Evolutionary conservation across 495 filamentous ascomycete genomes (phyloP), one percentile per base, ranked within the genome.

Genomic region (Cercophora scortea): DNA sequence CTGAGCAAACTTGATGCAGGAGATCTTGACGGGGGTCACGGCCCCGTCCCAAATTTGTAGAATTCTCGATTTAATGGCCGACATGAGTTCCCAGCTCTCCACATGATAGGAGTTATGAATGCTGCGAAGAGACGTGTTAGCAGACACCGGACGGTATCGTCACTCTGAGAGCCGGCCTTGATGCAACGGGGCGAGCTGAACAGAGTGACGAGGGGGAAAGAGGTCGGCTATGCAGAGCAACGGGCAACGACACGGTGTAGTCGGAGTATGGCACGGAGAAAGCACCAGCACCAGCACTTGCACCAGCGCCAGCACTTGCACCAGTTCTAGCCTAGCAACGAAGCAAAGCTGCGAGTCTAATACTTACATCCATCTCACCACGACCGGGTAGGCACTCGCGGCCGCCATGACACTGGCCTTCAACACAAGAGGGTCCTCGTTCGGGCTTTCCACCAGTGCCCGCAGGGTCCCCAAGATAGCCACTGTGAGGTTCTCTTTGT

Each of bases 1-100:
- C 72, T 97, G 91, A 13, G 88, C 84, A 62, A 98, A 97, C 65
- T 98, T 98, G 77, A 96, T 87, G 69, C 93, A 96, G 76, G 89
- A 92, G 62, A 96, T 79, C 62, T 85, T 86, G 42, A 97, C 81
- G 1, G 88, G 83, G 8, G 81, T 74, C 4, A 81, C 74, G 9
- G 88, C 89, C 18, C 76, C 77, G 68, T 97, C 93, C 93, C 91
- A 96, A 64, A 90, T 80, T 45, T 78, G 82, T 53, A 96, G 67
- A 51, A 98, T 91, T 47, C 84, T 87, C 16, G 84, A 81, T 71
- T 98, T 98, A 69, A 97, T 93, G 10, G 83, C 77, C 45, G 80
- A 78, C 81, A 96, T 96, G 42, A 81, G 80, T 56, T 92, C 86
- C 93, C 93, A 98, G 47, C 81, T 80, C 46, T 81, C 72, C n/a